Percentiles rank a stretch among this genome's conserved stretches.
These are phyloP conservation scores for Pseudogymnoascus sp. DNA, from an alignment of 2,329 filamentous ascomycete species.

Conservation along the genomic window DNA sequence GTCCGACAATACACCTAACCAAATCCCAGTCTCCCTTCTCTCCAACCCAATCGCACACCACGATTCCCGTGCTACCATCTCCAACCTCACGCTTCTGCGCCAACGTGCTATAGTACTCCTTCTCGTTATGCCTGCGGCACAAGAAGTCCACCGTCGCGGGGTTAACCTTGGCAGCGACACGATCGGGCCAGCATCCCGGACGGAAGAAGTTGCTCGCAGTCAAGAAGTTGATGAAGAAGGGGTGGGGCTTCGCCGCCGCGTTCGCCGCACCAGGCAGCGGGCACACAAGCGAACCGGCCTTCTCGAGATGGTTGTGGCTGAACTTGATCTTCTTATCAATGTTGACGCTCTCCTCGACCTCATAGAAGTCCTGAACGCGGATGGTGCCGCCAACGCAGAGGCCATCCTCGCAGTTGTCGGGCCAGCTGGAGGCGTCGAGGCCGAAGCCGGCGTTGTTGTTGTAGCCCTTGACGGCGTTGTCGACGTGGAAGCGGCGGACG, in stretches of 20 bases:
- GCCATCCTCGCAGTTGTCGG: conserved; percentile 78
- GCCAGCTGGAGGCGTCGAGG: conserved; percentile 63
- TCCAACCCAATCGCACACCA: conserved; percentile 93
- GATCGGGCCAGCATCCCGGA: conserved; percentile 83
- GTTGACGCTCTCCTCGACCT: conserved; percentile 64
- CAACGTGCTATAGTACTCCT: conserved; percentile 29
- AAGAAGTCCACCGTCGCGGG: conserved; percentile 60
- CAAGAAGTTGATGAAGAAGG: conserved; percentile 85
- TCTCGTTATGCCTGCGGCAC: conserved; percentile 46
- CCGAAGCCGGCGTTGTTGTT: conserved; percentile 46
- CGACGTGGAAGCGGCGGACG: conserved; percentile 68
- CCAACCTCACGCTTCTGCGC: conserved; percentile 39
- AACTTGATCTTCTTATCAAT: conserved; percentile 75
- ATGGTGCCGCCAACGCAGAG: conserved; percentile 62
- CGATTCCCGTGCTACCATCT: conserved; percentile 73
- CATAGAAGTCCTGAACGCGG: conserved; percentile 91
- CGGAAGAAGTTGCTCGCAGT: conserved; percentile 94
- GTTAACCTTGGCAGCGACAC: conserved; percentile 81
- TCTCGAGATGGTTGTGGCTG: conserved; percentile 66
- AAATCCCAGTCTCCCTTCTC: conserved; percentile 83
- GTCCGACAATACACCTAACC: conserved; percentile 75
- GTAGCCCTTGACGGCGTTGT: conserved; percentile 44
- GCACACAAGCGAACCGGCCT: conserved; percentile 49
- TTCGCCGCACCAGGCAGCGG: conserved; percentile 35
- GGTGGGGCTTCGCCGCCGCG: conserved; percentile 29